phyloP scores from a whole-genome alignment of 805 yeast genomes.

The Lipomyces chichibuensis region DNA sequence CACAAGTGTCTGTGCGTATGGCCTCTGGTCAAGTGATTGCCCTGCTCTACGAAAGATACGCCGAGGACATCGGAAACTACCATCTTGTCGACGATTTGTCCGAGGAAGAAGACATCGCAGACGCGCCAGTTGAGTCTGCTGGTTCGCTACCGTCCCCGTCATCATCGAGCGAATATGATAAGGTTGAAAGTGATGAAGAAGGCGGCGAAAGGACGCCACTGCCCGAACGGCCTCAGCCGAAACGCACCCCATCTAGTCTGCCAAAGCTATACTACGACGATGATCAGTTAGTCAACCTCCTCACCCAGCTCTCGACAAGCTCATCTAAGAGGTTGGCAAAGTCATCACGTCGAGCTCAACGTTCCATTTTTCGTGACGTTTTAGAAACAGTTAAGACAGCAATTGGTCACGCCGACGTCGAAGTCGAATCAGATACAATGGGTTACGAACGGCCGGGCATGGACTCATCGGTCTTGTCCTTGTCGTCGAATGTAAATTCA shows the following conservation, averaged over 20 bases:
- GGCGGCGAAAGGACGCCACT: background rate
- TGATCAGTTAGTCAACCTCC: slow-evolving; percentile 24
- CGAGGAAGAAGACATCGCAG: slow-evolving; percentile 18
- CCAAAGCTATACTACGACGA: slow-evolving; percentile 31
- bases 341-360: slow-evolving; percentile 35
- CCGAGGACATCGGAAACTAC: slow-evolving; percentile 26
- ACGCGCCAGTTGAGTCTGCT: slow-evolving; percentile 3
- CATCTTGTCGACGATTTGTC: slow-evolving; percentile 15
- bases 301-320: slow-evolving; percentile 35
- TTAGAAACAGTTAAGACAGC: slow-evolving; percentile 35
- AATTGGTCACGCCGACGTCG: slow-evolving; percentile 13
- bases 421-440: slow-evolving; percentile 17
- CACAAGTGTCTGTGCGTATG: slow-evolving; percentile 28
- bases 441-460: slow-evolving; percentile 17
- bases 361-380: slow-evolving; percentile 37
- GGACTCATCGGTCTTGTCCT: slow-evolving; percentile 15
- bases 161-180: slow-evolving; percentile 4
- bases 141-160: slow-evolving; percentile 5
- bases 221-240: slow-evolving; percentile 15
- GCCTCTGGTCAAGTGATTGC: slow-evolving; percentile 39
- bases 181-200: slow-evolving; percentile 9
- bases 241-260: slow-evolving; percentile 13
- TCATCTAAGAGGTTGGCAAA: slow-evolving; percentile 37
- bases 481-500: slow-evolving; percentile 10
- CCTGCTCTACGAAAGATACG: slow-evolving; percentile 31